Evolutionary conservation across 225 moss, liverwort and hornwort genomes (phyloP).

Genomic region (Polytrichum formosum): DNA sequence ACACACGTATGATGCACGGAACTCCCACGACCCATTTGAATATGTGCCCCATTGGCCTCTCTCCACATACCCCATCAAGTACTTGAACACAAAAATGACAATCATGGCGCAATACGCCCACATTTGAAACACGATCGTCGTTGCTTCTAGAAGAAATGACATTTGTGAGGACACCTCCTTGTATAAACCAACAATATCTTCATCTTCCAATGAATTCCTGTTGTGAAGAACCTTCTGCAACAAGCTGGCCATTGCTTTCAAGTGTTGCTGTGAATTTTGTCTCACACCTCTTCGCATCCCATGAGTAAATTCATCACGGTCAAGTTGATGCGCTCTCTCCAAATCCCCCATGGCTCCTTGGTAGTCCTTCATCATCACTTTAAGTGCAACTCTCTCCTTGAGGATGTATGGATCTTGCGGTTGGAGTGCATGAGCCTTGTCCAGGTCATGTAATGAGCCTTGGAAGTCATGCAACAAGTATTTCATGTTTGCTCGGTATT

Average conservation of each 20-base stretch:
- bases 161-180: constrained; percentile 1
- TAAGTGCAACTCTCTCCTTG: not conserved
- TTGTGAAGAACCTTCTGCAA: constrained; percentile 1
- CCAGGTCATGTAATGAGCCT: not conserved
- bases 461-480: not conserved
- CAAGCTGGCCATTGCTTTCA: constrained; percentile 1
- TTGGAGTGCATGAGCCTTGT: constrained; percentile 4
- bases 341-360: constrained; percentile 3
- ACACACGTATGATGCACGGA: constrained; percentile 3
- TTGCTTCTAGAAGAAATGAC: not conserved
- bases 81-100: not conserved
- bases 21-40: constrained; percentile 4
- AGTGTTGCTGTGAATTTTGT: not conserved
- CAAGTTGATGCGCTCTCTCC: not conserved
- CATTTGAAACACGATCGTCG: not conserved
- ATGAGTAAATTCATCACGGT: constrained; percentile 1
- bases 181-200: not conserved
- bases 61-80: constrained; percentile 6
- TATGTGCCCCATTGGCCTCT: constrained; percentile 8
- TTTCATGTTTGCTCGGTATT: not conserved
- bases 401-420: not conserved
- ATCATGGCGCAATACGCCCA: not conserved
- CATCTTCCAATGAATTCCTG: not conserved
- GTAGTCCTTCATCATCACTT: constrained; percentile 3
- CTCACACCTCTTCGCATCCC: not conserved